These are phyloP conservation scores for Syzygium malaccense DNA, from an alignment of 441 rosid genomes.

Conservation along the genomic window DNA sequence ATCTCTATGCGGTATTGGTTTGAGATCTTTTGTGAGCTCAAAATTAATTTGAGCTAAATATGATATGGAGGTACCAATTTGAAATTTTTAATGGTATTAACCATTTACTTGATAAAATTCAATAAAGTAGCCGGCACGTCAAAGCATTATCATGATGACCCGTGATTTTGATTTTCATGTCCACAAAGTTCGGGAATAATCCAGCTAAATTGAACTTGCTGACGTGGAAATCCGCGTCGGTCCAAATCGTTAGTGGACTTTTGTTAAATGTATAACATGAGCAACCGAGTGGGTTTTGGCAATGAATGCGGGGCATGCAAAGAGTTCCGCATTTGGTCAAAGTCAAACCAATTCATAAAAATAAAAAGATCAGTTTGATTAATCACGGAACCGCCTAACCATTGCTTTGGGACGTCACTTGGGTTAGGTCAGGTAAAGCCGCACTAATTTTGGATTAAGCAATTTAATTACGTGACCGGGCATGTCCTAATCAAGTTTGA, in stretches of 20 bases:
- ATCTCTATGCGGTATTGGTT: no score
- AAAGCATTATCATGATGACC: background rate
- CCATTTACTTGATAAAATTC: background rate
- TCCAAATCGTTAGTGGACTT: background rate
- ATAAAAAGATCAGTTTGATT: no score
- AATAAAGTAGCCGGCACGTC: background rate
- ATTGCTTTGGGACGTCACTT: background rate
- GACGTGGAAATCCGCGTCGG: background rate
- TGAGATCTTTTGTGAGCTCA: background rate
- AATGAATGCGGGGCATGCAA: background rate
- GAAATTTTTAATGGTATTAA: background rate
- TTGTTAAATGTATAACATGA: background rate
- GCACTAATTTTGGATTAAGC: background rate
- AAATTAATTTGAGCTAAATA: rapidly evolving
- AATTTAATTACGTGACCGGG: background rate
- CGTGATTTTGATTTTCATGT: background rate
- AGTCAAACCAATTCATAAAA: background rate
- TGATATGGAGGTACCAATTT: background rate
- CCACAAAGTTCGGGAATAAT: background rate
- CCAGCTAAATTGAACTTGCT: background rate
- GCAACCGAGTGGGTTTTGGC: background rate
- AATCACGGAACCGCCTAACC: background rate
- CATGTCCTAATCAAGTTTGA: background rate
- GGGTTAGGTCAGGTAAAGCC: background rate
- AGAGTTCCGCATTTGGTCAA: background rate